Conservation (phyloP, 176 grass and related monocot species). For the Poa pratensis region DNA sequence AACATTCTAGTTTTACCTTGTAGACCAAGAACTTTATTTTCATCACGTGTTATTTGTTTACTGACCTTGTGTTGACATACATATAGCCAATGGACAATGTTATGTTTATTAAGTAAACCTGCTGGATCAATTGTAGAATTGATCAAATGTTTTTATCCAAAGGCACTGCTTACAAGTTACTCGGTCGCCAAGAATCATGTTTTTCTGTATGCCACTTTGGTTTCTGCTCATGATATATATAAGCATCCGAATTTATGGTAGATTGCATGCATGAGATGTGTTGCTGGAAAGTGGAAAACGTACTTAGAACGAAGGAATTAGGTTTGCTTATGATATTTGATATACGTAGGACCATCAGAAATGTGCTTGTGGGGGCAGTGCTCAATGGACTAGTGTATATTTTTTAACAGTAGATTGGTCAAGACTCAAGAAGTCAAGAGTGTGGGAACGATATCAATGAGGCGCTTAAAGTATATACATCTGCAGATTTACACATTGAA, state of each 20-base stretch:
- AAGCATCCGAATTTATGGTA: not conserved
- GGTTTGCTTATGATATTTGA: not conserved
- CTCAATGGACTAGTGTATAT: not conserved
- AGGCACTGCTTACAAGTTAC: not conserved
- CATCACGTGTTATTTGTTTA: not conserved
- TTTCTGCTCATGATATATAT: not conserved
- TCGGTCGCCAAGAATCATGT: not conserved
- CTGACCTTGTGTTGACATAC: not conserved
- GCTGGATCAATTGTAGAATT: not conserved
- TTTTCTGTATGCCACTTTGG: not conserved
- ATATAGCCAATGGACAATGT: not conserved
- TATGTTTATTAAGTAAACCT: slow-evolving; percentile 3
- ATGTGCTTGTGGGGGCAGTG: not conserved
- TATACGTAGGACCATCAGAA: not conserved
- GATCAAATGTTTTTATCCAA: not conserved
- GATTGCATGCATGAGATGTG: not conserved
- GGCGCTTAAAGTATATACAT: not conserved
- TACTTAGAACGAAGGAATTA: not conserved
- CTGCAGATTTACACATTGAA: not conserved
- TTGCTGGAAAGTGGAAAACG: not conserved
- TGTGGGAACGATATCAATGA: not conserved
- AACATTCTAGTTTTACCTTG: not conserved
- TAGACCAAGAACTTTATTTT: not conserved
- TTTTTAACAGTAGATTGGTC: not conserved
- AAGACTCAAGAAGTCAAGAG: too few species aligned